Evolutionary conservation across 176 grass and related monocot genomes (phyloP).

Genomic region (Aegilops bicornis): DNA sequence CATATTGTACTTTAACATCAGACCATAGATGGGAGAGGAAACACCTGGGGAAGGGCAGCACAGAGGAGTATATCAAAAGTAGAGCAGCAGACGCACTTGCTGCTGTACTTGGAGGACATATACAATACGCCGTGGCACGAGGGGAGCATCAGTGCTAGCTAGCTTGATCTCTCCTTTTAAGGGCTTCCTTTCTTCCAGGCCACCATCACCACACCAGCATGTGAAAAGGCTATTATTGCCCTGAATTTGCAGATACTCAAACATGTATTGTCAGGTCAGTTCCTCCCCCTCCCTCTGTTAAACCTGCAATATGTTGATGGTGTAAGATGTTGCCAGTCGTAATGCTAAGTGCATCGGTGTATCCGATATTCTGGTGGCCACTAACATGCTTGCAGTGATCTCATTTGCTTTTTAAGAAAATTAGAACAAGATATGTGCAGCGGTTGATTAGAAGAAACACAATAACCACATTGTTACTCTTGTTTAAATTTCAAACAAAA

Average conservation of each 20-base stretch:
- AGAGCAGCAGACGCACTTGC: constrained; percentile 17
- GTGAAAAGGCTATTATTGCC: neutral
- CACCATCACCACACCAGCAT: neutral
- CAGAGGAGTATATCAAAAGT: constrained; percentile 6
- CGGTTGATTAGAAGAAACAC: neutral
- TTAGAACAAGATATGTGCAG: neutral
- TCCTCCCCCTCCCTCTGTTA: neutral
- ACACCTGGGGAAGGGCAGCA: neutral
- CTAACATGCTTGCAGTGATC: neutral
- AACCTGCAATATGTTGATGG: neutral
- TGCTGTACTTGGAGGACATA: constrained; percentile 21
- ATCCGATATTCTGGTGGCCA: neutral
- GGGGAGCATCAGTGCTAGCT: constrained; percentile 11
- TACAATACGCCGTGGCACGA: constrained; percentile 1
- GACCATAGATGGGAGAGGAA: neutral
- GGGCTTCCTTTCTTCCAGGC: constrained; percentile 20
- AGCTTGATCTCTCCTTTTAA: constrained; percentile 13
- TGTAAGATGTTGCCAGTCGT: neutral
- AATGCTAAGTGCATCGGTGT: neutral
- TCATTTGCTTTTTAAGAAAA: neutral
- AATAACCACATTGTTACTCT: constrained; percentile 15
- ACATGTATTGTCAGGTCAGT: constrained; percentile 6
- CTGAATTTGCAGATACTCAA: neutral
- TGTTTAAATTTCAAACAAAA: neutral
- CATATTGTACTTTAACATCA: constrained; percentile 24